Conservation (phyloP, 306 rosid species). For the Lupinus albus region DNA sequence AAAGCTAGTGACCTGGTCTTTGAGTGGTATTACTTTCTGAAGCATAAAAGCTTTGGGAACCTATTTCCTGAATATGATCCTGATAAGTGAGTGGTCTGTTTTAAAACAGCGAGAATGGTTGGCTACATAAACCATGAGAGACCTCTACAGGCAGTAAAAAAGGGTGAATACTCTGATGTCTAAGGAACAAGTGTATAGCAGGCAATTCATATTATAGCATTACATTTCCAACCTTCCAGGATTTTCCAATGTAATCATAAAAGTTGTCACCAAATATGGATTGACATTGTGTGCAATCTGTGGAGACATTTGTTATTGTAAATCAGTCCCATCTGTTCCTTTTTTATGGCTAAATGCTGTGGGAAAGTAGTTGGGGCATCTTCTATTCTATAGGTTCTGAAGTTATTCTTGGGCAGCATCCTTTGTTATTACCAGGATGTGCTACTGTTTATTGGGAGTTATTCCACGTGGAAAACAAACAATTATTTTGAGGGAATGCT, state of each 20-base stretch:
- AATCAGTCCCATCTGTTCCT: conserved; percentile 51
- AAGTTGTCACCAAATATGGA: conserved; percentile 52
- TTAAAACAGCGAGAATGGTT: conserved; percentile 43
- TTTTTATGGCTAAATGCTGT: conserved; percentile 51
- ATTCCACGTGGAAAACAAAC: conserved; percentile 53
- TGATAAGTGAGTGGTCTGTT: conserved; percentile 44
- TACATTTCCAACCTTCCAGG: conserved; percentile 46
- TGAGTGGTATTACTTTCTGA: conserved; percentile 36
- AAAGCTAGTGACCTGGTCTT: conserved; percentile 32
- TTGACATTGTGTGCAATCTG: conserved; percentile 56
- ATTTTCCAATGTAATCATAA: conserved; percentile 40
- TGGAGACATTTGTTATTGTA: conserved; percentile 61
- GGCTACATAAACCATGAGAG: conserved; percentile 46
- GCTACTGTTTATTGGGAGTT: conserved; percentile 63
- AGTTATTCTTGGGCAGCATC: no score
- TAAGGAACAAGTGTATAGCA: conserved; percentile 48
- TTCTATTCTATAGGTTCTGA: conserved; percentile 27
- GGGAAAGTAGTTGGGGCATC: conserved; percentile 59
- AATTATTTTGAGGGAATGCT: conserved; percentile 51
- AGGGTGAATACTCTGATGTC: conserved; percentile 46
- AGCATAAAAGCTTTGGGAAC: conserved; percentile 38
- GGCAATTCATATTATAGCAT: conserved; percentile 43
- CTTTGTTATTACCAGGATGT: conserved; percentile 32
- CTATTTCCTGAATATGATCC: conserved; percentile 13
- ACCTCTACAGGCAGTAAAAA: conserved; percentile 41